phyloP scores from a whole-genome alignment of 148 eudicot species.

The Pharnaceum exiguum region DNA sequence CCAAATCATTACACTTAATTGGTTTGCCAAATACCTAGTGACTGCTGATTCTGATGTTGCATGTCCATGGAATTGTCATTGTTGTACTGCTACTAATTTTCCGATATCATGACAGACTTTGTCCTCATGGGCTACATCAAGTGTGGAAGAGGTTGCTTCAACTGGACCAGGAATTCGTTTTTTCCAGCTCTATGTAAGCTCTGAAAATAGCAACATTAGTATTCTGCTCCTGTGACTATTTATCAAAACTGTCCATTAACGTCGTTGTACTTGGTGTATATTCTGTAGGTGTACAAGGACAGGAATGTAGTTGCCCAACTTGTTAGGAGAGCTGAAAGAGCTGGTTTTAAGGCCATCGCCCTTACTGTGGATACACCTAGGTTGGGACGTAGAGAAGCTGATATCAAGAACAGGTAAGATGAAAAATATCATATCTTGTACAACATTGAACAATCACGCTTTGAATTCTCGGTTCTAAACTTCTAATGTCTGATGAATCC shows the following conservation, averaged over 20 bases:
- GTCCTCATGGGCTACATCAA: conserved; percentile 97
- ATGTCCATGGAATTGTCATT: too few relatives aligned
- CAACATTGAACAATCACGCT: background rate
- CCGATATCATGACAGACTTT: conserved; percentile 46
- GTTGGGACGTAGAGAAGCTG: conserved; percentile 96
- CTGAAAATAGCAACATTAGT: background rate
- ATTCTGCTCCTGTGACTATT: background rate
- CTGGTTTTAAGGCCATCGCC: conserved; percentile 97
- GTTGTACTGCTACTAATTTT: too few relatives aligned
- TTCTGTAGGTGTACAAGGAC: conserved; percentile 92
- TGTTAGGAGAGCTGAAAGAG: conserved; percentile 95
- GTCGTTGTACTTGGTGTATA: conserved; percentile 1
- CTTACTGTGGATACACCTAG: conserved; percentile 96
- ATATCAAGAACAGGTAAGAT: conserved; percentile 82
- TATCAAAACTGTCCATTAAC: too few relatives aligned
- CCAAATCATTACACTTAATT: too few relatives aligned
- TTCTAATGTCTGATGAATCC: background rate
- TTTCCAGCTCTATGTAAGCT: conserved; percentile 96
- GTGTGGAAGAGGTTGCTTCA: conserved; percentile 99
- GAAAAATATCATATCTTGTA: background rate
- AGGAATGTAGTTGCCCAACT: conserved; percentile 96
- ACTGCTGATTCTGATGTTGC: too few relatives aligned
- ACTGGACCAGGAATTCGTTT: conserved; percentile 98
- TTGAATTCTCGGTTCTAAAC: background rate
- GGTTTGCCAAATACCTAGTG: too few relatives aligned